Percentiles rank a stretch among this genome's conserved stretches.
These are phyloP conservation scores for Fabrea salina DNA, from an alignment of 169 alveolate genomes.

Conservation along the genomic window DNA sequence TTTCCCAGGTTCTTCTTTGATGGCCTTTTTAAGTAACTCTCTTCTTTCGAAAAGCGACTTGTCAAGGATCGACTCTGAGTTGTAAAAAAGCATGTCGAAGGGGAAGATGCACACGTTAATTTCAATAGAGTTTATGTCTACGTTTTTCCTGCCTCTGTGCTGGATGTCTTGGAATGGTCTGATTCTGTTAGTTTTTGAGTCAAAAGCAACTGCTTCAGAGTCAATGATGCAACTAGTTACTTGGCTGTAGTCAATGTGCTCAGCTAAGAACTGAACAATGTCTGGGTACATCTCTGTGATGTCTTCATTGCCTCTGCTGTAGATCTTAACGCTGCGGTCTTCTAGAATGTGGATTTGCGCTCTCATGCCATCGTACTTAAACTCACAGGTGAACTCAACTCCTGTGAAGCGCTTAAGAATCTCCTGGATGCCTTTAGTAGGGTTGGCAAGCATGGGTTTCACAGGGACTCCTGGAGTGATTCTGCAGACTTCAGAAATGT, in stretches of 20 bases:
- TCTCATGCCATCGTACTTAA: slow-evolving; percentile 97
- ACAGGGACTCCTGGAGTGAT: slow-evolving; percentile 97
- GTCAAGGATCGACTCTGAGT: slow-evolving; percentile 73
- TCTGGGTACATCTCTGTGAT: slow-evolving; percentile 92
- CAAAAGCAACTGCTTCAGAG: slow-evolving; percentile 97
- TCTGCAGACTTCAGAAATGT: slow-evolving; percentile 84
- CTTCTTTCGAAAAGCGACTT: slow-evolving; percentile 82
- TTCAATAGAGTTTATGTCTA: slow-evolving; percentile 60
- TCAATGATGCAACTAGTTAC: slow-evolving; percentile 89
- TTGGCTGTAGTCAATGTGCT: slow-evolving; percentile 54
- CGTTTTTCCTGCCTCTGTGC: slow-evolving; percentile 94
- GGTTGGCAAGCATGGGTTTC: slow-evolving; percentile 98
- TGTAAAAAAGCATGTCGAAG: slow-evolving; percentile 86
- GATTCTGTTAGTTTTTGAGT: slow-evolving; percentile 85
- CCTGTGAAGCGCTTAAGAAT: slow-evolving; percentile 87
- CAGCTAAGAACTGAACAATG: slow-evolving; percentile 68
- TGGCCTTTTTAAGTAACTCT: slow-evolving; percentile 54
- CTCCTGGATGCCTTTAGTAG: slow-evolving; percentile 91
- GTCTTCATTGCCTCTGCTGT: slow-evolving; percentile 94
- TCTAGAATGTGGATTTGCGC: slow-evolving; percentile 90
- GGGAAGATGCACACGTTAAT: slow-evolving; percentile 83
- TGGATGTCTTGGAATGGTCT: slow-evolving; percentile 94
- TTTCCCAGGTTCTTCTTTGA: slow-evolving; percentile 63
- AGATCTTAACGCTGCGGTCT: slow-evolving; percentile 71
- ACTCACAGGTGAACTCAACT: slow-evolving; percentile 95